Evolutionary conservation across 2,329 filamentous ascomycete genomes (phyloP).

Genomic region (Fusarium foetens): DNA sequence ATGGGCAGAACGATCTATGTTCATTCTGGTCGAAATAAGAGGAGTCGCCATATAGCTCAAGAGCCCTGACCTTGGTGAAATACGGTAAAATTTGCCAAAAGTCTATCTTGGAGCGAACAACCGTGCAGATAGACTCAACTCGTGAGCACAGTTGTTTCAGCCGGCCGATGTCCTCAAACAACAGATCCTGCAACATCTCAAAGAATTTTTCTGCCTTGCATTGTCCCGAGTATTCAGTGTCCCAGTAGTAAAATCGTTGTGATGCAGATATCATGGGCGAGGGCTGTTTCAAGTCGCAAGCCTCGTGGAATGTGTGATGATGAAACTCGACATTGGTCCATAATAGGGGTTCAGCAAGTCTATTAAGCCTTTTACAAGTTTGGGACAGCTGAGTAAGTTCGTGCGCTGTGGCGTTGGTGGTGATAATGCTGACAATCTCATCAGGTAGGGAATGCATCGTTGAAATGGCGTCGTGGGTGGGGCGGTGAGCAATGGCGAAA

Average conservation of each 20-base stretch:
- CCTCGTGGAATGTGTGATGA: background rate
- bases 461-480: fast-evolving
- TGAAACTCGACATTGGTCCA: background rate
- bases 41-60: background rate
- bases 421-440: background rate
- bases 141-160: background rate
- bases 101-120: background rate
- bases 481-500: fast-evolving
- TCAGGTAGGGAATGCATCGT: background rate
- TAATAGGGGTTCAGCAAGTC: background rate
- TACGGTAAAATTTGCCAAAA: background rate
- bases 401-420: background rate
- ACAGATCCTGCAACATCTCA: background rate
- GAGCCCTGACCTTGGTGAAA: background rate
- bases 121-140: background rate
- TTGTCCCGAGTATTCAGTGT: background rate
- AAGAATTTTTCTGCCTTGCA: background rate
- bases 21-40: too few relatives aligned
- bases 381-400: background rate
- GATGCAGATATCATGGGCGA: background rate
- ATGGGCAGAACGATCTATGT: background rate
- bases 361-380: background rate
- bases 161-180: background rate
- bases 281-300: background rate
- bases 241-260: background rate